These are phyloP conservation scores for Truncatella angustata DNA, from an alignment of 2,329 filamentous ascomycete species.

Conservation along the genomic window DNA sequence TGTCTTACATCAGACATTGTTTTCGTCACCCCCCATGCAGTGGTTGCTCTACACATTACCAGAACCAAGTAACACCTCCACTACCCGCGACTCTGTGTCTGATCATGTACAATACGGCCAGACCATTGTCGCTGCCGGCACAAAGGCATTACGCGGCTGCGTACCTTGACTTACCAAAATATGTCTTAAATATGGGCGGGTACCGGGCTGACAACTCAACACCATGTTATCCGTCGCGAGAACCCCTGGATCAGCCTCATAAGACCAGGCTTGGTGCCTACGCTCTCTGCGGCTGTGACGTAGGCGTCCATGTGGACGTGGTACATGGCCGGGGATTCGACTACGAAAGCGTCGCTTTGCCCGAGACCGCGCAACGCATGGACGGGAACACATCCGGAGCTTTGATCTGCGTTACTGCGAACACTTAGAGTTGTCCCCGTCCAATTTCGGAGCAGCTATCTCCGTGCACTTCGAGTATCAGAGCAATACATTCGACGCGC, in stretches of 20 bases:
- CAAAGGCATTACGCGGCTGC: too few relatives aligned
- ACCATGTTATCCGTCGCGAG: not conserved
- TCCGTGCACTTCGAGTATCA: not conserved
- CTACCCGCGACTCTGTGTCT: too few relatives aligned
- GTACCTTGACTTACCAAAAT: too few relatives aligned
- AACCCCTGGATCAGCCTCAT: slow-evolving; percentile 4
- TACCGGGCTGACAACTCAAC: not conserved
- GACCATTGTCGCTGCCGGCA: too few relatives aligned
- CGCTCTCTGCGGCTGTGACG: not conserved
- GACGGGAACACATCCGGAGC: not conserved
- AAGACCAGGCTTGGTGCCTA: not conserved
- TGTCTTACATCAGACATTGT: too few relatives aligned
- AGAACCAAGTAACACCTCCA: too few relatives aligned
- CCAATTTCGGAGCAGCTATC: not conserved
- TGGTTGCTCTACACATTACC: too few relatives aligned
- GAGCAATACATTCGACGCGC: too few relatives aligned
- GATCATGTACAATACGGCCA: too few relatives aligned
- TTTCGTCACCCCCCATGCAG: too few relatives aligned
- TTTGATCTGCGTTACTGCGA: not conserved
- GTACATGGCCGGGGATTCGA: not conserved
- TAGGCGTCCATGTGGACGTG: not conserved
- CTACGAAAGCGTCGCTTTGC: not conserved
- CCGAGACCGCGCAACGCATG: not conserved
- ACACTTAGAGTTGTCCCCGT: not conserved
- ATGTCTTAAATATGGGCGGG: too few relatives aligned